phyloP scores from a whole-genome alignment of 768 basidiomycete genomes.

The Podaxis sp. region DNA sequence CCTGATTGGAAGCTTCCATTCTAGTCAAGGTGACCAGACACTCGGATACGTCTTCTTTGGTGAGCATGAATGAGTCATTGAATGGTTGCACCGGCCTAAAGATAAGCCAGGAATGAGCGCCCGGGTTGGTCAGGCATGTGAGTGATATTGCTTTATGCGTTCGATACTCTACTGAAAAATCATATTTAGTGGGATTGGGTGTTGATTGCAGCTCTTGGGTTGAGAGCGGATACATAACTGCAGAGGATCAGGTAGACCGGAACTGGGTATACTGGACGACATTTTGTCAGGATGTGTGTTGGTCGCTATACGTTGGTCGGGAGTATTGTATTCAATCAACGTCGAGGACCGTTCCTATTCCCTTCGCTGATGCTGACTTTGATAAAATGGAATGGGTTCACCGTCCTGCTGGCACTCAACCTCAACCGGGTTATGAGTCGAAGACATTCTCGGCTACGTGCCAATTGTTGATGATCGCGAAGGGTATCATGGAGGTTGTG shows the following conservation, averaged over 20 bases:
- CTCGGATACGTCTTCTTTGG: constrained; percentile 46
- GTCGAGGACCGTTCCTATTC: constrained; percentile 36
- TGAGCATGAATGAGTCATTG: constrained; percentile 17
- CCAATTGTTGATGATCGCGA: constrained; percentile 42
- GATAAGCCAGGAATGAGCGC: constrained; percentile 46
- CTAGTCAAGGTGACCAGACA: constrained; percentile 42
- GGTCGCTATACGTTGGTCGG: constrained; percentile 64
- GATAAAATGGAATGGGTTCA: constrained; percentile 45
- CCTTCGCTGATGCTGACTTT: constrained; percentile 44
- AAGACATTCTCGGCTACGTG: constrained; percentile 47
- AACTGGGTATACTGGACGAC: constrained; percentile 60
- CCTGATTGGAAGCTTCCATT: constrained; percentile 40
- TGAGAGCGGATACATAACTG: constrained; percentile 43
- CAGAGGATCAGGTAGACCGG: constrained; percentile 50
- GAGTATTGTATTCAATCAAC: constrained; percentile 43
- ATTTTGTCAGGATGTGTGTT: constrained; percentile 59
- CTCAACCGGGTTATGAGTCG: constrained; percentile 38
- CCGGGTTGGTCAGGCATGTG: constrained; percentile 55
- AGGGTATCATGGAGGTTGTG: constrained; percentile 53
- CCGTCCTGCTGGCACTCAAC: constrained; percentile 31
- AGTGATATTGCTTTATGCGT: constrained; percentile 21
- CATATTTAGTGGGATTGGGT: constrained; percentile 46
- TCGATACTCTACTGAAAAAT: background rate
- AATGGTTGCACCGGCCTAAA: constrained; percentile 7
- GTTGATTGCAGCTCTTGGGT: constrained; percentile 58